These are phyloP conservation scores for Zelopaecilomyces penicillatus DNA, from an alignment of 2,329 filamentous ascomycete genomes.

Conservation along the genomic window DNA sequence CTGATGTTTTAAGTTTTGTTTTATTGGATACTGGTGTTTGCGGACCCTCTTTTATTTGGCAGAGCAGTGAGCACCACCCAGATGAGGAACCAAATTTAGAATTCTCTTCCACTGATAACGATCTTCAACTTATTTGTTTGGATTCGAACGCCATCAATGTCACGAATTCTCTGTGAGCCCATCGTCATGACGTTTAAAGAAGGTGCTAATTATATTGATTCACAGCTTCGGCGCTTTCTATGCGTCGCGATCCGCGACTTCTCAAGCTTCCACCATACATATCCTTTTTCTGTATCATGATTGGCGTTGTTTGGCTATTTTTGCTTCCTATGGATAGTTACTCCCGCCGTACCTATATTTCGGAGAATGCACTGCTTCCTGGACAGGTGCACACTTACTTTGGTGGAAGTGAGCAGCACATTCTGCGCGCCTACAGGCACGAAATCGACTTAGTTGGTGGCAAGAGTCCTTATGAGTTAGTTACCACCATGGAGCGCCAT, in stretches of 20 bases:
- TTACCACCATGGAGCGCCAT: slow-evolving; percentile 2
- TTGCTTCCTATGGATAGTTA: slow-evolving; percentile 85
- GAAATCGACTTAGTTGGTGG: slow-evolving; percentile 61
- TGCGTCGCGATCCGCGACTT: slow-evolving; percentile 74
- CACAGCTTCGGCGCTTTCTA: slow-evolving; percentile 52
- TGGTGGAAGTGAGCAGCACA: slow-evolving; percentile 87
- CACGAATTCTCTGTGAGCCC: slow-evolving; percentile 9
- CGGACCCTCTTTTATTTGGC: too few relatives aligned
- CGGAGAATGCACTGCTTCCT: slow-evolving; percentile 90
- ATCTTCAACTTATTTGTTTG: neutral
- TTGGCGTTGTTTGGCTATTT: slow-evolving; percentile 84
- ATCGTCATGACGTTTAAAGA: neutral
- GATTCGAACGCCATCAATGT: slow-evolving; percentile 1
- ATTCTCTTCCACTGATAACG: neutral
- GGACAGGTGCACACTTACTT: slow-evolving; percentile 98
- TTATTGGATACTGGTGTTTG: too few relatives aligned
- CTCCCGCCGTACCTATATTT: slow-evolving; percentile 89
- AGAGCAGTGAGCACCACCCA: too few relatives aligned
- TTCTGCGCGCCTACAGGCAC: slow-evolving; percentile 82
- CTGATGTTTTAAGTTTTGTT: too few relatives aligned
- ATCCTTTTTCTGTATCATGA: slow-evolving; percentile 72
- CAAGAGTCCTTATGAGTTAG: slow-evolving; percentile 45
- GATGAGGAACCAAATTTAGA: neutral
- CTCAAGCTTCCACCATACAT: slow-evolving; percentile 81
- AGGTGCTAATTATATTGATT: neutral